A percentile compares a stretch with the other conserved stretches of the same genome.
Evolutionary conservation across 176 grass and related monocot genomes (phyloP).

Genomic region (Oryza meyeriana): DNA sequence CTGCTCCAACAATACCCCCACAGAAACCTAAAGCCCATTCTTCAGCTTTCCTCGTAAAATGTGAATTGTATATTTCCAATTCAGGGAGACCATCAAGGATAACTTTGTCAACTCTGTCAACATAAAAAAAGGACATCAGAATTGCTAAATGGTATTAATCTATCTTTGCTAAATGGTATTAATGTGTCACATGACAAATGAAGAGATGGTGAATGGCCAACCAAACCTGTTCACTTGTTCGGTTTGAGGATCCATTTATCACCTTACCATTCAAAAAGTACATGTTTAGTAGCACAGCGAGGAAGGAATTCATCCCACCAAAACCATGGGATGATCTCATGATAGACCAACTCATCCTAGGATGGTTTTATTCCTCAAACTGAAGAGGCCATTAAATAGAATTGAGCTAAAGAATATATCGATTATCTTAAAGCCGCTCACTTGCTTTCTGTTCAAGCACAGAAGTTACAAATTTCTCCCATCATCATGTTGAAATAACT

Average conservation of each 20-base stretch:
- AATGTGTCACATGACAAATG: slow-evolving; percentile 1
- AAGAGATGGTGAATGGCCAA: background rate
- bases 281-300: background rate
- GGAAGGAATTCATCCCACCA: background rate
- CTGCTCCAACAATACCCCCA: slow-evolving; percentile 64
- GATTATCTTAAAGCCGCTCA: slow-evolving; percentile 7
- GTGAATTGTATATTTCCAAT: slow-evolving; percentile 87
- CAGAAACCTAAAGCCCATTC: slow-evolving; percentile 90
- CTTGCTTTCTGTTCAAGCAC: slow-evolving; percentile 4
- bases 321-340: background rate
- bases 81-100: slow-evolving; percentile 59
- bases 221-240: background rate
- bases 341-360: background rate
- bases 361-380: background rate
- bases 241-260: background rate
- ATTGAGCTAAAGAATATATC: background rate
- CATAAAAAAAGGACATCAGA: slow-evolving; percentile 37
- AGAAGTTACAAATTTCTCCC: background rate
- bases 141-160: no score
- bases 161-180: no score
- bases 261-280: background rate
- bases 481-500: background rate
- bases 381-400: background rate
- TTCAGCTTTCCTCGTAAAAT: slow-evolving; percentile 64
- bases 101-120: slow-evolving; percentile 47